A percentile compares a stretch with the other conserved stretches of the same genome.
Conservation (phyloP, 192 early-diverging fungal species). For the Borealophlyctis nickersoniae region DNA sequence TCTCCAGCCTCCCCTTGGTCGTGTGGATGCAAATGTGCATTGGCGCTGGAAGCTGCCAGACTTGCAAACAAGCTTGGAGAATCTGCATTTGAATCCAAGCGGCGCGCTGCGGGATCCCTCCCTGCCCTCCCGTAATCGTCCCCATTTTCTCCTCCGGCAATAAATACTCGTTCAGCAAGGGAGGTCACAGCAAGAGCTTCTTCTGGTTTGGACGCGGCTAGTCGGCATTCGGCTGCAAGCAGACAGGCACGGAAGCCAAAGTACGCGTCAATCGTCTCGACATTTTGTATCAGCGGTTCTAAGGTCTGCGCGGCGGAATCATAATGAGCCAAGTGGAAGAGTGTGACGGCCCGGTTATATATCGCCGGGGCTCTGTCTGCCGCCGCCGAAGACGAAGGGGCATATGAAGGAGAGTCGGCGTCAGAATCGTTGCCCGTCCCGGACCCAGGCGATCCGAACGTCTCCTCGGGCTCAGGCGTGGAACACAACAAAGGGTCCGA, state of each 20-base stretch:
- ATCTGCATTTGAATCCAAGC: not conserved
- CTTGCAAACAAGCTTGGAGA: not conserved
- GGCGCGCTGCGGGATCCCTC: not conserved
- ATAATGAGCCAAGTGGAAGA: not conserved
- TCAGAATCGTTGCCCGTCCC: not conserved
- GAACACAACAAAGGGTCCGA: not conserved
- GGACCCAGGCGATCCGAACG: not conserved
- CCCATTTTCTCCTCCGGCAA: not conserved
- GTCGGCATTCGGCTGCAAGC: not conserved
- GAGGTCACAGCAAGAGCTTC: not conserved
- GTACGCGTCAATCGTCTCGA: not conserved
- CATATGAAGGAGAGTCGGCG: not conserved
- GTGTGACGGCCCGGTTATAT: not conserved
- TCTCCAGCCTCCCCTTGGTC: not conserved
- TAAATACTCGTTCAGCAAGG: not conserved
- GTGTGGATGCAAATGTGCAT: not conserved
- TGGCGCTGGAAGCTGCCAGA: not conserved
- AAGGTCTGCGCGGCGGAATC: not conserved
- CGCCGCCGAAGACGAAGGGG: not conserved
- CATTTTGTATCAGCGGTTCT: not conserved
- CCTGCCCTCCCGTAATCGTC: not conserved
- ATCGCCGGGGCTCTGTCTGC: not conserved
- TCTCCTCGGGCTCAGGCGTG: not conserved
- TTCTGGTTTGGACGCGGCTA: not conserved
- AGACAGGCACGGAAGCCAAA: not conserved